Base-by-base conservation (phyloP, 495 filamentous ascomycete genomes). In the Trichoderma reesei region DNA sequence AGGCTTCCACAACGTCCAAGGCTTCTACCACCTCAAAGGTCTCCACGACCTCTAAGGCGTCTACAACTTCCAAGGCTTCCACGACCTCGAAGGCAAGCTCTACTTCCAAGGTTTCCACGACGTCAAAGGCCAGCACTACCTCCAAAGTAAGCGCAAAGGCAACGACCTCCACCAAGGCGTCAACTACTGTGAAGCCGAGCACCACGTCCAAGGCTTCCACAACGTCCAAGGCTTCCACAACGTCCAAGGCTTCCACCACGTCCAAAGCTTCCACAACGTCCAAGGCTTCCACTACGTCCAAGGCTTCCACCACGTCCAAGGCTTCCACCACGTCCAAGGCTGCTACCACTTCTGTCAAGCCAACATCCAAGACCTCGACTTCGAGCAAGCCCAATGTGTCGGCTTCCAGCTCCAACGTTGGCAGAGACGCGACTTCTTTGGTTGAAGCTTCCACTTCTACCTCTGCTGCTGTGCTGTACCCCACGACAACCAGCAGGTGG, bases 401-500 rank as follows among this genome's bases (percentile, higher is more conserved):
- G 42, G 16, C 42, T 14, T 46, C 42, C 42, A 46, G 42, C 42
- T 8, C 42, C 10, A 34, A 16, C 5, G 51, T 34, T 20, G 26
- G 18, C 14, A 56, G 26, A 33, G 51, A n/a, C 20, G 31, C 34
- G 1, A 56, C 51, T 34, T 20, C n/a, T 18, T 51, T 18, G 20
- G n/a, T 8, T 18, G 46, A 16, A 26, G 14, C 13, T 33, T 18
- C 38, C 11, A 41, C 63, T 26, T 56, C 64, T 5, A 62, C 56
- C 59, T 59, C 61, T 8, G 42, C 31, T 38, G 37, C 20, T 31
- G 33, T 34, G 34, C 31, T 48, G n/a, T 3, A 37, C 3, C 64
- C 67, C 16, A 46, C 63, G 31, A 67, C 65, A 60, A 41, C 46
- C 20, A 68, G 61, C 31, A 41, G 64, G 65, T 65, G 61, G 41